Base-by-base conservation (phyloP, 2,329 filamentous ascomycete genomes). In the Pestalotiopsis fici region DNA sequence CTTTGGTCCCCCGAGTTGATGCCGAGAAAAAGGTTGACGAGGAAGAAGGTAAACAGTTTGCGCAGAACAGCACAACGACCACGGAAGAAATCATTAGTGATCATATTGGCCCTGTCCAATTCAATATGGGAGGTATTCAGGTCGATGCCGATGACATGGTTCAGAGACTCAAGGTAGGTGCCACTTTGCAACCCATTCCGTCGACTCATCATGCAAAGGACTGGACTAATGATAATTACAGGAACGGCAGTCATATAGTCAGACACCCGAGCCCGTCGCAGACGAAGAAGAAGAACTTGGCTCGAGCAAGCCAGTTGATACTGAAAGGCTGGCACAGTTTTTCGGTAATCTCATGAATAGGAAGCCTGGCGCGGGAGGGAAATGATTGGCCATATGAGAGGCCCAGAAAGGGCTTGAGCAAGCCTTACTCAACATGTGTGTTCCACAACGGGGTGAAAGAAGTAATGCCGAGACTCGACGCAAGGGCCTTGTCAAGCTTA, bases 61-160 rank as follows among this genome's bases (percentile, higher is more conserved):
- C 71, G 31, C 74, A 73, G 66, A 73, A 75, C 35, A 73, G 75
- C 61, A 73, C 72, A 11, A 69, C 64, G 6, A 72, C 31, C 31
- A 35, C 74, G 54, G 77, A 73, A 70, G 85, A 83, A 69, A 83
- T 80, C 70, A 83, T 87, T 65, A 91, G 90, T 73, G 93, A 95
- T 75, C 94, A 97, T 74, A 97, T 97, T 74, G 95, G 95, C 0
- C 94, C 95, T 0, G 94, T 98, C 71, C 94, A 97, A 76, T 98
- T 98, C 83, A 99, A 99, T 78, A 96, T 99, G 87, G 96, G 96
- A 55, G 96, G 96, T 65, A 98, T 99, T 70, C 94, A 97, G 77
- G 93, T 97, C 35, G 94, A 98, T 80, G 94, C 94, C 9, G 95
- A 97, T 76, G 94, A 97, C 75, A 96, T 97, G 92, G 82, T 97